Conservation (phyloP, 257 asterid genomes). For the Eucommia ulmoides region DNA sequence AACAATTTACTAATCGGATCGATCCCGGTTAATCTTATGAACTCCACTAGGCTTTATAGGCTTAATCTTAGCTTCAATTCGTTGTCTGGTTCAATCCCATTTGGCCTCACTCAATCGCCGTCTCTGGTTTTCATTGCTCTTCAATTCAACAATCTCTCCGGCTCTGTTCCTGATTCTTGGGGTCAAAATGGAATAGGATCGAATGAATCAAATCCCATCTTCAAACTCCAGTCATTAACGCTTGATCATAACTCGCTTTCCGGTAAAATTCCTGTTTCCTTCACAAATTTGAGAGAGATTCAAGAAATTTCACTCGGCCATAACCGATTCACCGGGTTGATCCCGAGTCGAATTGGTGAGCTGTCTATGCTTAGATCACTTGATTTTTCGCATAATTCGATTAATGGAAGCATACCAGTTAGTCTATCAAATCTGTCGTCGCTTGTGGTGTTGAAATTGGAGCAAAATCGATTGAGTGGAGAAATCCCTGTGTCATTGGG, state of each 20-base stretch:
- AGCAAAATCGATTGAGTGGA: slow-evolving; percentile 57
- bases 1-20: slow-evolving; percentile 58
- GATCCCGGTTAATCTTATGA: slow-evolving; percentile 37
- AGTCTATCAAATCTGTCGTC: slow-evolving; percentile 37
- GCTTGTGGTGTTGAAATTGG: slow-evolving; percentile 45
- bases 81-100: slow-evolving; percentile 62
- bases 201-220: slow-evolving; percentile 11
- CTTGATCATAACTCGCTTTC: slow-evolving; percentile 41
- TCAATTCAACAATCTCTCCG: slow-evolving; percentile 50
- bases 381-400: slow-evolving; percentile 41
- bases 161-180: slow-evolving; percentile 56
- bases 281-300: slow-evolving; percentile 23
- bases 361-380: slow-evolving; percentile 35
- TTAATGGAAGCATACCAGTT: slow-evolving; percentile 46
- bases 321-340: slow-evolving; percentile 30
- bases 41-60: slow-evolving; percentile 71
- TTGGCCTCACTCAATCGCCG: slow-evolving; percentile 33
- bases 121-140: slow-evolving; percentile 52
- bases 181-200: slow-evolving; percentile 33
- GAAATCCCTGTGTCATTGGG: slow-evolving; percentile 51
- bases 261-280: slow-evolving; percentile 41
- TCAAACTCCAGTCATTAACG: slow-evolving; percentile 35
- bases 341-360: slow-evolving; percentile 30
- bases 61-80: slow-evolving; percentile 60
- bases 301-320: slow-evolving; percentile 27